Percentiles rank a stretch among this genome's conserved stretches.
Evolutionary conservation across 106 monocot species (phyloP).

Genomic region (Allium cepa): DNA sequence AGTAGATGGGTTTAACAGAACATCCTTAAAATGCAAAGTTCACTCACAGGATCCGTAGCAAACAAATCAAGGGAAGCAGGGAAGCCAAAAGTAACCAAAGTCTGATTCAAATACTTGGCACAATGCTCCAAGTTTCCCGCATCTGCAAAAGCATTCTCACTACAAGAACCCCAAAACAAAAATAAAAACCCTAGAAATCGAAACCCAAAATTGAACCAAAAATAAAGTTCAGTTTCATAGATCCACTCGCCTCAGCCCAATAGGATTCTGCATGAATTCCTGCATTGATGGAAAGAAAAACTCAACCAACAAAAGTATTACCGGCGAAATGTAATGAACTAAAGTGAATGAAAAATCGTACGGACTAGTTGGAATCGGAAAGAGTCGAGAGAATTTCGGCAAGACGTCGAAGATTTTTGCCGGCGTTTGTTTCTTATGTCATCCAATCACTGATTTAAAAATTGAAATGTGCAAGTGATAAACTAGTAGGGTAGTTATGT

Average conservation of each 20-base stretch:
- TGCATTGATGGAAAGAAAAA: conserved; percentile 33
- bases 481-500: too few species aligned
- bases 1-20: background rate
- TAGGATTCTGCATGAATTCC: conserved; percentile 27
- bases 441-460: too few species aligned
- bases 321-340: background rate
- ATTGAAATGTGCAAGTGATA: too few species aligned
- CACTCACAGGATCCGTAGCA: conserved; percentile 74
- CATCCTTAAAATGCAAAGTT: background rate
- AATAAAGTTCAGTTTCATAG: background rate
- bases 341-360: background rate
- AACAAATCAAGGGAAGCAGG: conserved; percentile 94
- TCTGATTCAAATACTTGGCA: conserved; percentile 95
- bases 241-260: conserved; percentile 53
- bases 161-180: conserved; percentile 12
- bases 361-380: conserved; percentile 17
- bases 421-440: too few species aligned
- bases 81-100: conserved; percentile 91
- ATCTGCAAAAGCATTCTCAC: conserved; percentile 75
- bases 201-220: background rate
- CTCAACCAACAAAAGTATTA: background rate
- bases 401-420: background rate
- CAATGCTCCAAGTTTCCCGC: conserved; percentile 87
- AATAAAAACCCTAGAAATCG: conserved; percentile 18
- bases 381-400: conserved; percentile 13